phyloP scores from a whole-genome alignment of 306 rosid species.

The Acacia melanoxylon region DNA sequence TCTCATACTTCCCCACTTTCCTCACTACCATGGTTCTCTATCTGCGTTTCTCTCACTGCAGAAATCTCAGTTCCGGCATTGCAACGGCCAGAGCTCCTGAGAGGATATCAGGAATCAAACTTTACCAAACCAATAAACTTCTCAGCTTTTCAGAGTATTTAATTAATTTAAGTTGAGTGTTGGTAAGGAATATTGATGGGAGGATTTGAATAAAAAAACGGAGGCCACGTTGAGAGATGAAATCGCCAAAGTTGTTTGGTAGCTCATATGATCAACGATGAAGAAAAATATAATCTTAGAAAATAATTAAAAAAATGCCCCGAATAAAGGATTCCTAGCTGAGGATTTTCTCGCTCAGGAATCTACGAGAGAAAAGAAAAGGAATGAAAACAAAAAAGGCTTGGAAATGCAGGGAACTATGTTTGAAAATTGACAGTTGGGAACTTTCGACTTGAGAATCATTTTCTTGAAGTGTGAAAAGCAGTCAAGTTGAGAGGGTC shows the following conservation, averaged over 20 bases:
- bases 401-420: not conserved
- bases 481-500: not conserved
- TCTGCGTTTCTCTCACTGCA: constrained; percentile 15
- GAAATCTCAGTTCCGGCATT: constrained; percentile 41
- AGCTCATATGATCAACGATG: not conserved
- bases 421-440: not conserved
- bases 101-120: constrained; percentile 5
- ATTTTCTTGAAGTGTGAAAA: not conserved
- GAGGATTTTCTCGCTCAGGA: not conserved
- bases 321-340: not conserved
- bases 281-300: not conserved
- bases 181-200: constrained; percentile 3
- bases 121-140: constrained; percentile 10
- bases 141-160: not conserved
- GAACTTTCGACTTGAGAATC: not conserved
- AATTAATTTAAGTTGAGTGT: not conserved
- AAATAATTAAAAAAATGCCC: not conserved
- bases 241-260: constrained; percentile 1
- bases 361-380: not conserved
- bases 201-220: not conserved
- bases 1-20: constrained; percentile 86
- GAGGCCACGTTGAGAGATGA: constrained; percentile 18
- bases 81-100: not conserved
- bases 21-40: constrained; percentile 67
- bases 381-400: not conserved